phyloP scores from a whole-genome alignment of 306 rosid genomes.

The Vicia faba region DNA sequence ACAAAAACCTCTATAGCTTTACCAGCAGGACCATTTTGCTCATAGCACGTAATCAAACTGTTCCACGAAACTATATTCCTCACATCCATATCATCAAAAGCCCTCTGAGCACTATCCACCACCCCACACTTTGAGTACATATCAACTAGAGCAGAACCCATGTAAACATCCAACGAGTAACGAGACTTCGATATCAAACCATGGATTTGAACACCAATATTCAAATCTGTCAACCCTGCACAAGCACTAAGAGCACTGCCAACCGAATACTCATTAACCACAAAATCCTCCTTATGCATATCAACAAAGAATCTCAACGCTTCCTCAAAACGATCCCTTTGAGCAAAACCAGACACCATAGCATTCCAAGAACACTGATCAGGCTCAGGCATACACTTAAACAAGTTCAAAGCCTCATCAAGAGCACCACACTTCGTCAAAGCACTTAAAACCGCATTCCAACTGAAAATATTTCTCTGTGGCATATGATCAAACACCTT shows the following conservation, averaged over 20 bases:
- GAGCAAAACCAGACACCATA: conserved; percentile 51
- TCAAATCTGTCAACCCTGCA: conserved; percentile 52
- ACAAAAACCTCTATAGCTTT: conserved; percentile 55
- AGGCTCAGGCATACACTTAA: conserved; percentile 47
- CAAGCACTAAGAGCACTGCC: conserved; percentile 62
- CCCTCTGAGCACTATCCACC: conserved; percentile 52
- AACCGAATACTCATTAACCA: conserved; percentile 52
- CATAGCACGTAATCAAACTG: conserved; percentile 65
- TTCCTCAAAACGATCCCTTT: conserved; percentile 45
- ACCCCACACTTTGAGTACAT: conserved; percentile 59
- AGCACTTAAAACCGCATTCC: conserved; percentile 47
- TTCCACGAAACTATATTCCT: conserved; percentile 64
- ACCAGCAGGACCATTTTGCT: conserved; percentile 60
- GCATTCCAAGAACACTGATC: conserved; percentile 69
- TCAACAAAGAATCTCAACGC: conserved; percentile 47
- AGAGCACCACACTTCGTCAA: conserved; percentile 42
- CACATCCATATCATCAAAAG: conserved; percentile 54
- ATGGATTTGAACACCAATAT: conserved; percentile 57
- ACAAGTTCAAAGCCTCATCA: conserved; percentile 51
- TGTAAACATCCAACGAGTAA: conserved; percentile 46
- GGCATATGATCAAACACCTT: conserved; percentile 52
- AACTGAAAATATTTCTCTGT: conserved; percentile 48
- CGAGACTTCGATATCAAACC: conserved; percentile 45
- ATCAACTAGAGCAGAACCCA: conserved; percentile 61
- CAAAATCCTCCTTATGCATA: conserved; percentile 53